Percentiles rank a stretch among this genome's conserved stretches.
Conservation (phyloP, 306 rosid species). For the Betula pendula region DNA sequence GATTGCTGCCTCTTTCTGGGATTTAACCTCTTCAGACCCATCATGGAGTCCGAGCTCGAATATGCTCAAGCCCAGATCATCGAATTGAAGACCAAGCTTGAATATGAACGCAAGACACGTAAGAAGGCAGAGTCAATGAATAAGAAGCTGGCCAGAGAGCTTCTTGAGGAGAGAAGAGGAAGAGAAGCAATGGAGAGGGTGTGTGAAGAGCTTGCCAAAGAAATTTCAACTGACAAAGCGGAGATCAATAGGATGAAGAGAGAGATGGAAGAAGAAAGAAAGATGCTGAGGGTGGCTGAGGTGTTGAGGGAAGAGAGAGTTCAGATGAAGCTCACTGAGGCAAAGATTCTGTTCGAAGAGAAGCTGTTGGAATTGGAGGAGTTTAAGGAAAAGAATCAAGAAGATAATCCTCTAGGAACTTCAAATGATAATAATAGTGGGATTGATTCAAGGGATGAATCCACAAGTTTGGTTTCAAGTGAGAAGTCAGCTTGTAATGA, state of each 20-base stretch:
- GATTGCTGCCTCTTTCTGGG: conserved; percentile 51
- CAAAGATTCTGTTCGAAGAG: conserved; percentile 47
- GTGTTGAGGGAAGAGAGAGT: conserved; percentile 56
- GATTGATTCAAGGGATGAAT: conserved; percentile 14
- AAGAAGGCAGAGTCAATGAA: conserved; percentile 41
- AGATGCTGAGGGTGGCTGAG: conserved; percentile 56
- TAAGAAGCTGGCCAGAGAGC: conserved; percentile 39
- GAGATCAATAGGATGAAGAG: conserved; percentile 41
- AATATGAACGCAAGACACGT: conserved; percentile 40
- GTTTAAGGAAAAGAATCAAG: conserved; percentile 11
- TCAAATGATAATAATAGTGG: neutral
- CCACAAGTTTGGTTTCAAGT: neutral
- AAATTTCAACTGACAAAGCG: conserved; percentile 31
- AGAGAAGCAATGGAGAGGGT: conserved; percentile 44
- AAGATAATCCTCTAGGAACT: neutral
- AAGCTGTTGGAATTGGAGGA: conserved; percentile 36
- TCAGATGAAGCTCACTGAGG: conserved; percentile 61
- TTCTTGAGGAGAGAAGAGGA: conserved; percentile 42
- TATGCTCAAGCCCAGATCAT: conserved; percentile 38
- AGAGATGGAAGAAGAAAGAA: conserved; percentile 55
- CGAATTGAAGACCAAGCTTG: conserved; percentile 45
- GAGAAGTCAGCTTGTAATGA: conserved; percentile 14
- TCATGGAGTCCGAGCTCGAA: conserved; percentile 45
- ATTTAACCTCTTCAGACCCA: conserved; percentile 32
- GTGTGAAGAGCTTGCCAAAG: conserved; percentile 43